phyloP scores from a whole-genome alignment of 176 grass and related monocot genomes.

The Oryza nivara region DNA sequence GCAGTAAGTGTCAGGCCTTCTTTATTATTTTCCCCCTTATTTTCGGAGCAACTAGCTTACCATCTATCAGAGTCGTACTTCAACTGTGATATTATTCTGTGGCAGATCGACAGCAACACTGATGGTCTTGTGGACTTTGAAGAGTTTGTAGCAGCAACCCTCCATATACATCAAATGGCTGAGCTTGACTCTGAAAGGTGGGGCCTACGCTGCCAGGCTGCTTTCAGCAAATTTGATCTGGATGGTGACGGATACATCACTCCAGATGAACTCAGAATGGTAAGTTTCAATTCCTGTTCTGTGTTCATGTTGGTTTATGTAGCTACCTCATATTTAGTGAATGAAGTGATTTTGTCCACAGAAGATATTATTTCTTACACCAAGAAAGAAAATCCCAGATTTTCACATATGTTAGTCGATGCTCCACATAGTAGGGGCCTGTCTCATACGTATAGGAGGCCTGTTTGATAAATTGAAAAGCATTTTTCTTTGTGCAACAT shows the following conservation, averaged over 20 bases:
- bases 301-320: slow-evolving; percentile 4
- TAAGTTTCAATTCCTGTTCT: slow-evolving; percentile 53
- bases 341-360: neutral
- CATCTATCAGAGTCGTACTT: slow-evolving; percentile 29
- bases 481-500: neutral
- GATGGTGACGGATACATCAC: slow-evolving; percentile 97
- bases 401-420: neutral
- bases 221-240: slow-evolving; percentile 95
- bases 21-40: neutral
- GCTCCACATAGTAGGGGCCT: neutral
- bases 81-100: slow-evolving; percentile 37
- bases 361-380: neutral
- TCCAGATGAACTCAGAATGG: slow-evolving; percentile 97
- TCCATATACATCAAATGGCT: slow-evolving; percentile 98
- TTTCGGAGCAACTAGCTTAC: slow-evolving; percentile 8
- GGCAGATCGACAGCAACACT: slow-evolving; percentile 90
- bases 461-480: neutral
- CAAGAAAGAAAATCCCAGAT: neutral
- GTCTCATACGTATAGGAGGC: neutral
- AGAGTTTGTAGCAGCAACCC: slow-evolving; percentile 93
- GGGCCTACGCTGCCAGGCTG: slow-evolving; percentile 80
- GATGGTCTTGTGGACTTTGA: slow-evolving; percentile 97
- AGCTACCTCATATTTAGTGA: slow-evolving; percentile 4
- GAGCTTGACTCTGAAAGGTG: slow-evolving; percentile 88
- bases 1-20: slow-evolving; percentile 61